phyloP scores from a whole-genome alignment of 805 yeast genomes.

The Pichia kluyveri region DNA sequence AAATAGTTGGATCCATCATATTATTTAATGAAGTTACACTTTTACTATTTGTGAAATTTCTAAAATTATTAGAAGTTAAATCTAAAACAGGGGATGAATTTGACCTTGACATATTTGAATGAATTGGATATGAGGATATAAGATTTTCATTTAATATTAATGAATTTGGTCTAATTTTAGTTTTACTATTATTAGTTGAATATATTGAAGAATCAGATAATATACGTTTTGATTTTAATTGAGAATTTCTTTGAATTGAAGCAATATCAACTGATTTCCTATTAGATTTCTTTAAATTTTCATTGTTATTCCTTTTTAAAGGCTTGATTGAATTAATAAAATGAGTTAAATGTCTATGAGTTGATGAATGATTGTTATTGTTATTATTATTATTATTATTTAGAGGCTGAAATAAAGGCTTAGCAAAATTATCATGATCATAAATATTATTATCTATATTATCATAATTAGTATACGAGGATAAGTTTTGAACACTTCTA shows the following conservation, averaged over 20 bases:
- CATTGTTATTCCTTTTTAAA: background rate
- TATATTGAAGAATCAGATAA: slow-evolving; percentile 4
- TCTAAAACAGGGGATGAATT: too few species aligned
- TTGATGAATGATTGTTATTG: too few species aligned
- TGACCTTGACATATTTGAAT: background rate
- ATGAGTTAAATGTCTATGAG: too few species aligned
- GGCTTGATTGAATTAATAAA: too few species aligned
- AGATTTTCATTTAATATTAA: background rate
- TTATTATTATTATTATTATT: too few species aligned
- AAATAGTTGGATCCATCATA: background rate
- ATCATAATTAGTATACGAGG: background rate
- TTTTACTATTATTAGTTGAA: background rate
- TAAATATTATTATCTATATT: too few species aligned
- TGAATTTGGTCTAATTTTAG: slow-evolving; percentile 4
- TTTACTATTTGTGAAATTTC: too few species aligned
- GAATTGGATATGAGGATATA: background rate
- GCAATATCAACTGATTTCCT: slow-evolving; percentile 1
- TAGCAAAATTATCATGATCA: too few species aligned
- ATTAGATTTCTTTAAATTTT: background rate
- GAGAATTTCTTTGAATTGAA: background rate
- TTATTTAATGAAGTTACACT: background rate
- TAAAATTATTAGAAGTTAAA: too few species aligned
- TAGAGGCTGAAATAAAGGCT: too few species aligned
- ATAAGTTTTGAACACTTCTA: background rate
- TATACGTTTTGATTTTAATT: background rate